Conservation (phyloP, 2,329 filamentous ascomycete genomes). For the Blastomyces silverae region DNA sequence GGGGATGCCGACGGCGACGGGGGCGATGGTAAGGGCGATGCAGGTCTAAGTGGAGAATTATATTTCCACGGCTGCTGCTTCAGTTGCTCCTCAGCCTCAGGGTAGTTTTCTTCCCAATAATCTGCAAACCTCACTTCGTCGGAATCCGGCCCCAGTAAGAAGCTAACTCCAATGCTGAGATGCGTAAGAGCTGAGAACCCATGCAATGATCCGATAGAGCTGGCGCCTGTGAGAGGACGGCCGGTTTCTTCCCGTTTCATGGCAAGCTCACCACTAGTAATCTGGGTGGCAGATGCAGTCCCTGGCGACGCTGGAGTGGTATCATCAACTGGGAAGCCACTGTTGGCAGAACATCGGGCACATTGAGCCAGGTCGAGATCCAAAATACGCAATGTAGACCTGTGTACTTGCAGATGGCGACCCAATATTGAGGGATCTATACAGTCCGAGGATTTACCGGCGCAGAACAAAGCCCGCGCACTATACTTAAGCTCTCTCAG, state of each 20-base stretch:
- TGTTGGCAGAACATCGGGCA: not conserved
- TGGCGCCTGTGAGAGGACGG: not conserved
- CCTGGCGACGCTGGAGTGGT: not conserved
- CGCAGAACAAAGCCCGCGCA: too few species aligned
- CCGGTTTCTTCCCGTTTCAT: not conserved
- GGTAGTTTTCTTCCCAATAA: not conserved
- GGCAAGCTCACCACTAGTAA: not conserved
- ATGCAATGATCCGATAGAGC: conserved; percentile 7
- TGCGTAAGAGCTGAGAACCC: conserved; percentile 9
- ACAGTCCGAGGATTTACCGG: not conserved
- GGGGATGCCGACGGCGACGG: too few species aligned
- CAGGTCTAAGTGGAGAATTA: not conserved
- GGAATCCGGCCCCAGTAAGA: not conserved
- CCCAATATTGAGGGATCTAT: not conserved
- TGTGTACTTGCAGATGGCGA: not conserved
- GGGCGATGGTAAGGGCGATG: not conserved
- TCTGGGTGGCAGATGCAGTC: not conserved
- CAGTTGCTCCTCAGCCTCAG: not conserved
- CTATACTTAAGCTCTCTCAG: conserved; percentile 2
- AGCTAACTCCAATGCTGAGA: conserved; percentile 8
- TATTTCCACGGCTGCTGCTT: not conserved
- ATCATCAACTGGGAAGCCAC: not conserved
- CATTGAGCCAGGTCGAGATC: conserved; percentile 8
- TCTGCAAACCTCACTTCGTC: not conserved
- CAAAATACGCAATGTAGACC: conserved; percentile 5